Evolutionary conservation across 2,329 filamentous ascomycete species (phyloP), one percentile per base, ranked within the genome.

Genomic region (Epicoccum sorghinum): DNA sequence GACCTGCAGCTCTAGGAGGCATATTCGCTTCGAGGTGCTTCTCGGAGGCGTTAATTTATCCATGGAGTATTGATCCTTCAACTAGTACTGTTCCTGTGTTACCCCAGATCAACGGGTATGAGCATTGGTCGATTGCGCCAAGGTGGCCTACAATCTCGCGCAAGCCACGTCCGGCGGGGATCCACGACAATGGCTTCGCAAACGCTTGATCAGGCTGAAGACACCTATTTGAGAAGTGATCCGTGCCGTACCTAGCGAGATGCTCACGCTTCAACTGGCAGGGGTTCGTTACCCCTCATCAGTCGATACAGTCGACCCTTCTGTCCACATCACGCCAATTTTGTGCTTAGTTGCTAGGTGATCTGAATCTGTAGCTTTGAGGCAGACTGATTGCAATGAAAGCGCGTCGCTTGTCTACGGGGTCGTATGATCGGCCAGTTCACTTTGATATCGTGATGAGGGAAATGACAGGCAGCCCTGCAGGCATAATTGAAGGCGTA

Each of bases 401-500:
- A 29, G 27, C 27, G 9, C 27, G 27, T 29, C 9, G 27, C 27
- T 7, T 3, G 9, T 18, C 18, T 18, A n/a, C 3, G 18, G 18
- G 18, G 18, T 18, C 18, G 18, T 18, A 18, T 14, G 18, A 38
- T 4, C 22, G 7, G 36, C n/a, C 12, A 35, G 18, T 4, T 10
- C 7, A 23, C 14, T 32, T 24, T 23, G 32, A 18, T 13, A n/a
- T 3, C 7, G 8, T 18, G 22, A 7, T 6, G 13, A 33, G 8
- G 23, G 13, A 9, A 54, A n/a, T 23, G 44, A 33, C 40, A 45
- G 18, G 45, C 27, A 23, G 40, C 8, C 27, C 35, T 44, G 45
- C 35, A 42, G 41, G 13, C 37, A 55, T 14, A 40, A 46, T 49
- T 41, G 45, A 24, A 45, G 46, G 52, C 41, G 44, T 49, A 37